Base-by-base conservation (phyloP, 495 filamentous ascomycete species). In the Cudoniella acicularis region DNA sequence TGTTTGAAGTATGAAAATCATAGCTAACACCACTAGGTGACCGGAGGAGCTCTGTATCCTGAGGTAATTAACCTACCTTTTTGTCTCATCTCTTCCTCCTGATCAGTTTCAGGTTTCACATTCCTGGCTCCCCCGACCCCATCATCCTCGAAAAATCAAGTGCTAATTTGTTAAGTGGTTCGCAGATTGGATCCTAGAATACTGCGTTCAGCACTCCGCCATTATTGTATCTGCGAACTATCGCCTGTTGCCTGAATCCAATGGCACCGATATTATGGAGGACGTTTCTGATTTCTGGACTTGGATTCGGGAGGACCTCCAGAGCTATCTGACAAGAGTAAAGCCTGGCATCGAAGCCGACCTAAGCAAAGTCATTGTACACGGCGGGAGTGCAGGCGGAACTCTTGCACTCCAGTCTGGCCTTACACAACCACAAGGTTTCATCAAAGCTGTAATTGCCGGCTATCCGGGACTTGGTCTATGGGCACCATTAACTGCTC, bases 281-380 rank as follows among this genome's bases (percentile, higher is more conserved):
- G 81, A 84, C 60, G 43, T 83, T 2, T 62, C 69, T 21, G 73
- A 77, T 57, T 80, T 82, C 65, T 82, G 78, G 78, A 56, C 64
- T 3, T 83, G 81, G 80, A 45, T 79, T 10, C 25, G 43, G 20
- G 10, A 26, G 16, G 57, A 46, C n/a, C 26, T 59, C 21, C 17
- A 27, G 11, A 16, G 11, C 0, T 13, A 54, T 17, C n/a, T 60
- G 0, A 10, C 20, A 2, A 1, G 52, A 17, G 18, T 43, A 9
- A 42, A 23, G 6, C n/a, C 49, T 11, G 57, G 57, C n/a, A 24
- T 61, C 11, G 40, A 30, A 26, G 50, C 45, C 1, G 57, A 61
- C 25, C 40, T 61, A 18, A n/a, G 11, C 3, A 51, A 53, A 27
- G 49, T 54, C 3, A 53, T 57, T 2, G 48, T 23, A 2, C 18